Conservation (phyloP, 371 early-diverging fungal genomes). For the Caulochytrium protostelioides region DNA sequence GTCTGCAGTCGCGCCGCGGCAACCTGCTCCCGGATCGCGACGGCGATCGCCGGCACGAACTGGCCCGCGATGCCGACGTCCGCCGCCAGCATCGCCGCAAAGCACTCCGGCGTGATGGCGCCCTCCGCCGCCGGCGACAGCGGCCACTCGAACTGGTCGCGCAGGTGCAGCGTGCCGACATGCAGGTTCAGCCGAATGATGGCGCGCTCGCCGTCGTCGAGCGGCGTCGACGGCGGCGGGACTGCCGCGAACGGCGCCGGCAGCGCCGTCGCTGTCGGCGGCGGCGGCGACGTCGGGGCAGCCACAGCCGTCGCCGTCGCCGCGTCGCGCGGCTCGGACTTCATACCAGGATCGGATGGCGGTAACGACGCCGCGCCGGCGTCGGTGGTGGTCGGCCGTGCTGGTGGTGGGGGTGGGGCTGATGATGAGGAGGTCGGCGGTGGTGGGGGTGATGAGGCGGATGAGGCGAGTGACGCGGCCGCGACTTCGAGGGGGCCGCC, state of each 20-base stretch:
- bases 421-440: no score
- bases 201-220: conserved; percentile 6
- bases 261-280: no score
- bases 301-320: no score
- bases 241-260: background rate
- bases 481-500: no score
- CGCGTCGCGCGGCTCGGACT: no score
- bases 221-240: background rate
- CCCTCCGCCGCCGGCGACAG: conserved; percentile 14
- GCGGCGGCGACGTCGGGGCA: no score
- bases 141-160: conserved; percentile 91
- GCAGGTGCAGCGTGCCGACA: conserved; percentile 54
- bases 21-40: conserved; percentile 72
- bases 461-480: no score
- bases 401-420: no score
- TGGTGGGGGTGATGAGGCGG: no score
- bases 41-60: conserved; percentile 62
- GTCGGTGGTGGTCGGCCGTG: no score
- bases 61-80: conserved; percentile 83
- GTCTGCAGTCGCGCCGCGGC: conserved; percentile 18
- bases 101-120: conserved; percentile 55
- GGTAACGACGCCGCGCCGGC: no score
- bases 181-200: conserved; percentile 51
- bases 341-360: no score
- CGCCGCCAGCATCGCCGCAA: conserved; percentile 48